Evolutionary conservation across 2,329 filamentous ascomycete genomes (phyloP).

Genomic region (Fusarium sp.): DNA sequence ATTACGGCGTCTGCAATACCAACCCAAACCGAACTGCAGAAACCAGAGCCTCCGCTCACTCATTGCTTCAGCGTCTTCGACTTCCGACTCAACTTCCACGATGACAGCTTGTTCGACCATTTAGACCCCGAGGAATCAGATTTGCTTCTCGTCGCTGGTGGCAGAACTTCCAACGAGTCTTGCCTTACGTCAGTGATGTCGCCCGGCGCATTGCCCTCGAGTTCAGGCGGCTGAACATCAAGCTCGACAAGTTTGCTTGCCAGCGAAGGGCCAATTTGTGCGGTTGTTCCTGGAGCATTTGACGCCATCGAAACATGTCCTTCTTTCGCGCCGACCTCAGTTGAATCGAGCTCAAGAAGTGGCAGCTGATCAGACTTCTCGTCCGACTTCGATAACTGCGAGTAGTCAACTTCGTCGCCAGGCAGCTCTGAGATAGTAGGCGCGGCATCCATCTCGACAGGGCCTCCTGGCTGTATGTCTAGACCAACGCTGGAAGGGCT

Average conservation of each 20-base stretch:
- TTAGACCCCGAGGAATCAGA: constrained; percentile 8
- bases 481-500: constrained; percentile 29
- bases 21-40: background rate
- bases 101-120: constrained; percentile 30
- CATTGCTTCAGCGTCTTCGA: constrained; percentile 27
- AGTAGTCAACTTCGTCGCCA: background rate
- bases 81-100: constrained; percentile 35
- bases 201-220: constrained; percentile 16
- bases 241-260: constrained; percentile 17
- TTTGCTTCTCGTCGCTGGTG: background rate
- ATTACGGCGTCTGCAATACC: background rate
- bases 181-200: background rate
- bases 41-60: background rate
- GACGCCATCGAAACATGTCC: background rate
- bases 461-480: background rate
- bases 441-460: constrained; percentile 4
- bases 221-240: constrained; percentile 26
- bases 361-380: background rate
- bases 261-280: background rate
- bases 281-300: background rate
- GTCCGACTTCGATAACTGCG: background rate
- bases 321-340: background rate
- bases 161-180: constrained; percentile 9
- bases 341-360: constrained; percentile 24
- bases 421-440: constrained; percentile 21